Evolutionary conservation across 108 stramenopile genomes (phyloP).

Genomic region (Asterionellopsis glacialis): DNA sequence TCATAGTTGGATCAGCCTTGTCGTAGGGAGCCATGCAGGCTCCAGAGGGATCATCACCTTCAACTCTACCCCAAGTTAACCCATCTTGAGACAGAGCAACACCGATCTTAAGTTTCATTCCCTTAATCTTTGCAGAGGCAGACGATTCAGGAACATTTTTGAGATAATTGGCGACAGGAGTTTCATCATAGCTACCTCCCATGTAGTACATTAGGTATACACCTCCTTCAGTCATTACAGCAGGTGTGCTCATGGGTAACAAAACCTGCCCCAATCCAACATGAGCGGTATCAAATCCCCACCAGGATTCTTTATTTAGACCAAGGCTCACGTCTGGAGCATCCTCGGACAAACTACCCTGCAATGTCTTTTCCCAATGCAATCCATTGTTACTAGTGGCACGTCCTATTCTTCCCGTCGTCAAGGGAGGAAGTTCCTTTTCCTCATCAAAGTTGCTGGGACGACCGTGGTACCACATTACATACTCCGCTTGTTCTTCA

Average conservation of each 20-base stretch:
- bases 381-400: constrained; percentile 71
- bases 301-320: constrained; percentile 87
- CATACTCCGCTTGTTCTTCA: constrained; percentile 52
- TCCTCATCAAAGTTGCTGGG: constrained; percentile 24
- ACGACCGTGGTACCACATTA: constrained; percentile 88
- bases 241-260: constrained; percentile 78
- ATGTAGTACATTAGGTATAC: constrained; percentile 92
- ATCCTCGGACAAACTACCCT: constrained; percentile 52
- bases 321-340: constrained; percentile 65
- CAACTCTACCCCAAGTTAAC: constrained; percentile 78
- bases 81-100: constrained; percentile 91
- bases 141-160: constrained; percentile 26
- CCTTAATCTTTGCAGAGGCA: constrained; percentile 64
- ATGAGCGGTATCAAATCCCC: constrained; percentile 91
- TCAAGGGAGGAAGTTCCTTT: constrained; percentile 56
- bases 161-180: constrained; percentile 44
- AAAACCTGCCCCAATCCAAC: constrained; percentile 85
- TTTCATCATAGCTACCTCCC: constrained; percentile 84
- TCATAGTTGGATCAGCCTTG: constrained; percentile 33
- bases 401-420: constrained; percentile 76
- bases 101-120: constrained; percentile 88
- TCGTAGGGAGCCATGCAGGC: constrained; percentile 73
- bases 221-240: constrained; percentile 77
- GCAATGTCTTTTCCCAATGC: constrained; percentile 56
- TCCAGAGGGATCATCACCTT: constrained; percentile 79